Base-by-base conservation (phyloP, 345 rosid genomes). In the Alliaria petiolata region DNA sequence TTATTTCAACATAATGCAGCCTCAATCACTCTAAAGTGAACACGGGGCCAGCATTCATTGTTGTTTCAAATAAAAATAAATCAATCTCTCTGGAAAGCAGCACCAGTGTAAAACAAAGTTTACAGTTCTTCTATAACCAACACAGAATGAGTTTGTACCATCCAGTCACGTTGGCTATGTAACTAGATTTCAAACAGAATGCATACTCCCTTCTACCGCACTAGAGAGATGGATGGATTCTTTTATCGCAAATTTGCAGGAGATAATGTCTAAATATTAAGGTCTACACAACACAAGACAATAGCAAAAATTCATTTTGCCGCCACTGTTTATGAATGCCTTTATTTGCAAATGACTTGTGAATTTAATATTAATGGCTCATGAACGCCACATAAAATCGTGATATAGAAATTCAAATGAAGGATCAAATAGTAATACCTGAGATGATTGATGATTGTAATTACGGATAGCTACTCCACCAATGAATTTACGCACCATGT, bases 381-480 rank as follows among this genome's bases (percentile, higher is more conserved):
- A 22, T 28, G 39, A 17, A 40, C 45, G 34, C 19, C 66, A 33
- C 28, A 57, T 38, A 55, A 44, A 28, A 26, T 65, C 56, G 6
- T 15, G 33, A 16, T 40, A 42, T 7, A 51, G 42, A 67, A 67
- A 60, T 40, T 59, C 62, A 43, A 52, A 51, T 60, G 40, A 54
- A 67, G 36, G 38, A 45, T 38, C n/a, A 26, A 43, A 62, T 38
- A 69, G 52, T 54, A 45, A 47, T 55, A 76, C 65, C 70, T 63
- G 70, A 62, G 55, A 55, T 62, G 76, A 40, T 35, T 22, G 60
- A 20, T 62, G 79, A 62, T 10, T 69, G 65, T 55, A 45, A 50
- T 26, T 58, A 46, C 8, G 28, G 76, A 71, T 54, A 83, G 73
- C 84, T 74, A 78, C 71, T 56, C 77, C 82, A 33, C 70, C 74